These are phyloP conservation scores for Chrysosporium keratinophilum DNA, from an alignment of 2,329 filamentous ascomycete genomes.

Conservation along the genomic window DNA sequence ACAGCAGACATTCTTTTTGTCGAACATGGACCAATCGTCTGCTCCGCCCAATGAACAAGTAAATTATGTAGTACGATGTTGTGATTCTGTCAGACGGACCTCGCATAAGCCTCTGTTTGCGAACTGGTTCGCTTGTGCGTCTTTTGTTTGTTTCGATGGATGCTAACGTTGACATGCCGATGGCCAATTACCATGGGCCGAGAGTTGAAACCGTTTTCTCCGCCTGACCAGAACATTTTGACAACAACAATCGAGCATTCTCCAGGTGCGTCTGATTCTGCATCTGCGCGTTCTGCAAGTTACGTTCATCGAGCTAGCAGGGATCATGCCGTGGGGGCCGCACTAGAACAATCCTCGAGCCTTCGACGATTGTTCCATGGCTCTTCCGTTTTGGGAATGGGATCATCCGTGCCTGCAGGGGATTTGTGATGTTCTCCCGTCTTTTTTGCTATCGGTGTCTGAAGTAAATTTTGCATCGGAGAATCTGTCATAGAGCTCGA, in stretches of 20 bases:
- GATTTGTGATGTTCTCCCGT: background rate
- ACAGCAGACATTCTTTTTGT: background rate
- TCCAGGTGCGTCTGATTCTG: no score
- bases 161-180: background rate
- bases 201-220: background rate
- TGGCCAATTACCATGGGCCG: background rate
- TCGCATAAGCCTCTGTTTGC: background rate
- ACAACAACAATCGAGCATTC: no score
- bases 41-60: background rate
- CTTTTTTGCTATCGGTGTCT: background rate
- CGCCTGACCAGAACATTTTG: background rate
- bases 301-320: background rate
- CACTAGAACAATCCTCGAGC: background rate
- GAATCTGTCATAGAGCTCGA: no score
- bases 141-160: background rate
- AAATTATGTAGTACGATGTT: no score
- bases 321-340: constrained; percentile 1
- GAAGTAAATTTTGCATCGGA: no score
- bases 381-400: constrained; percentile 5
- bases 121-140: background rate
- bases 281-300: background rate
- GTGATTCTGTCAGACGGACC: background rate
- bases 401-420: background rate
- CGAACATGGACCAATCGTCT: background rate
- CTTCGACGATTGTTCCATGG: constrained; percentile 10